Evolutionary conservation across 163 green algal genomes (phyloP).

Genomic region (Volvox carteri): DNA sequence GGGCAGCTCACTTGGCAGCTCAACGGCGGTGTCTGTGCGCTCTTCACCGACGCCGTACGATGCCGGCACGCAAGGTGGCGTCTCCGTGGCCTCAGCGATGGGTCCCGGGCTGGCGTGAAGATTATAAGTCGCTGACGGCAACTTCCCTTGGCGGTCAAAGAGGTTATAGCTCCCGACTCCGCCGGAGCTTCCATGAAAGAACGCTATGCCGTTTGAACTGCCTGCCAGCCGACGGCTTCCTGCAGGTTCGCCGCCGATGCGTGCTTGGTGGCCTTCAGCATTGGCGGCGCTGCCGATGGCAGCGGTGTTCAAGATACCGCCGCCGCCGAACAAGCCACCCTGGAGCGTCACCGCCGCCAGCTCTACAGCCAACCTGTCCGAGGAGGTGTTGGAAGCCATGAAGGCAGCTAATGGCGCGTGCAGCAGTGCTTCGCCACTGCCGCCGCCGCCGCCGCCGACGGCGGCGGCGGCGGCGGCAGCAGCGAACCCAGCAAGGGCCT

Average conservation of each 20-base stretch:
- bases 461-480: neutral
- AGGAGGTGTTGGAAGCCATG: neutral
- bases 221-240: neutral
- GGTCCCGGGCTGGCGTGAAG: neutral
- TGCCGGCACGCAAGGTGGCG: too few species aligned
- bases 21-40: too few species aligned
- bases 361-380: neutral
- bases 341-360: constrained; percentile 28
- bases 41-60: too few species aligned
- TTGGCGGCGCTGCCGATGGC: neutral
- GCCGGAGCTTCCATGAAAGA: neutral
- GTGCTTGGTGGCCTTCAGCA: neutral
- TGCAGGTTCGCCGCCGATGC: neutral
- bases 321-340: constrained; percentile 12
- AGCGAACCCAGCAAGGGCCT: neutral
- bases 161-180: neutral
- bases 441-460: neutral
- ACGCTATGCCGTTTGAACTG: neutral
- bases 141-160: neutral
- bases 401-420: neutral
- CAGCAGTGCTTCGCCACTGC: neutral
- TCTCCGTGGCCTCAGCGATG: constrained; percentile 13
- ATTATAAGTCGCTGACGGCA: neutral
- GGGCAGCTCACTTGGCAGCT: too few species aligned
- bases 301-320: neutral